Conservation (phyloP, 75 land plant species). For the Picea glauca region DNA sequence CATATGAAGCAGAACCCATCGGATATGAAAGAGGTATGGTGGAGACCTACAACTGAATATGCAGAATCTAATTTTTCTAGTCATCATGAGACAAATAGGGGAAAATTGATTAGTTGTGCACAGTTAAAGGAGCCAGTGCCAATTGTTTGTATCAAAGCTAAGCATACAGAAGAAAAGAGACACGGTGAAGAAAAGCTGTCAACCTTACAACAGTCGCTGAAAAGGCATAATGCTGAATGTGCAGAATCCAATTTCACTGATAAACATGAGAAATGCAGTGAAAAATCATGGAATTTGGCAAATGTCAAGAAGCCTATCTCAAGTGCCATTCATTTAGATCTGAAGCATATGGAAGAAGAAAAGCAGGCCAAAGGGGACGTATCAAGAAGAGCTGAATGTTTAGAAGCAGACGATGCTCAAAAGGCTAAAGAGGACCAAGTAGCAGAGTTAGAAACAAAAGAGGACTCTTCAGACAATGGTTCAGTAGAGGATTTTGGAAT, state of each 20-base stretch:
- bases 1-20: not conserved
- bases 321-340: not conserved
- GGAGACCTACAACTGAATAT: not conserved
- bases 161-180: conserved; percentile 2
- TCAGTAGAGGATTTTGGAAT: not conserved
- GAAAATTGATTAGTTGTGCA: not conserved
- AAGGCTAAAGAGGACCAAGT: not conserved
- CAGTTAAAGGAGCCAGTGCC: not conserved
- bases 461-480: not conserved
- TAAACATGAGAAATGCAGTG: not conserved
- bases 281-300: not conserved
- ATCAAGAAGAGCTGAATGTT: too few species aligned
- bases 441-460: not conserved
- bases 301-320: not conserved
- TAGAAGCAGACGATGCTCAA: not conserved
- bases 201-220: not conserved
- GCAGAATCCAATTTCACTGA: not conserved
- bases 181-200: not conserved
- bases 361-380: not conserved
- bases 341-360: not conserved
- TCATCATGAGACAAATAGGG: not conserved
- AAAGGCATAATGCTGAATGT: not conserved
- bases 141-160: conserved; percentile 3
- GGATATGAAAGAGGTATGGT: not conserved
- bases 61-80: not conserved